Evolutionary conservation across 83 land plant genomes (phyloP), one percentile per base, ranked within the genome.

Genomic region (Picea abies): DNA sequence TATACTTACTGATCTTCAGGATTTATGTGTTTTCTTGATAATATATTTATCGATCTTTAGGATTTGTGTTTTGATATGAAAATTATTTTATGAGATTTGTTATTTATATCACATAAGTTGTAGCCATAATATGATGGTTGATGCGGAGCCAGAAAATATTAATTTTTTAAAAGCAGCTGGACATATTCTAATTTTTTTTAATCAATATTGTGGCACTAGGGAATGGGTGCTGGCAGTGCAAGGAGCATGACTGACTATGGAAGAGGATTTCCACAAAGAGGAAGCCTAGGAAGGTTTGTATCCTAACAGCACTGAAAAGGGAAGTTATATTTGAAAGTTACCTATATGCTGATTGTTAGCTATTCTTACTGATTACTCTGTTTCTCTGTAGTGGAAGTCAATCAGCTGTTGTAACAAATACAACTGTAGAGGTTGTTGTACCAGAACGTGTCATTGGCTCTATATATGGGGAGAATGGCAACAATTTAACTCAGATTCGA

Each of bases 401-500:
- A 44, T 83, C 89, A 10, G 88, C 89, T 79, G 61, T 91, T 73
- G 89, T 93, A 20, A 91, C 92, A 56, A 88, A 73, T 85, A 93
- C 92, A 35, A 94, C 91, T 63, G 85, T 94, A 65, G 94, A 94
- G 84, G 92, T 94, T 62, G 86, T 89, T 44, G 90, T 94, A 69
- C 96, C 96, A 78, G 75, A 85, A 52, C 73, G 85, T 73, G 62
- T 94, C 75, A 87, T 94, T 73, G 91, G 92, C 73, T 64, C 83
- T 39, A 86, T 94, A 16, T 84, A 86, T 83, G 96, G 96, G 68
- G 94, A 92, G 78, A 91, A 86, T 83, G 96, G 94, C 58, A 89
- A 67, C 63, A 86, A 88, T 81, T 64, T 94, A 65, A 82, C 80
- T 58, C 86, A 89, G 77, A 90, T 94, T 76, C 88, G 94, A n/a